A percentile compares a stretch with the other conserved stretches of the same genome.
phyloP scores from a whole-genome alignment of 2,329 filamentous ascomycete genomes.

The Phyllosticta citrichinensis region DNA sequence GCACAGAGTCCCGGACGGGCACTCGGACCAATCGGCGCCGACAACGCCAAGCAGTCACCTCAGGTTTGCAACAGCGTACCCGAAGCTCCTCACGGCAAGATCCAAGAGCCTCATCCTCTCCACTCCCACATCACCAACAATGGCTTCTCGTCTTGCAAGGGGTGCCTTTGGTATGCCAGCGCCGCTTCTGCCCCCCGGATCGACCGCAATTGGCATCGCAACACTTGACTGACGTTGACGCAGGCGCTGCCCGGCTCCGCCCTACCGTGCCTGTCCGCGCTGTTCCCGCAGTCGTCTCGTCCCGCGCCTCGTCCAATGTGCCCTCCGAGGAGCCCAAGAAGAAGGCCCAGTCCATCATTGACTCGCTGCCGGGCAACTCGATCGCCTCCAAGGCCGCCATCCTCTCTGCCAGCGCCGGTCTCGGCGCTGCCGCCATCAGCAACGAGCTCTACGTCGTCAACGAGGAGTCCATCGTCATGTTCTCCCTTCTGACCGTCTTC shows the following conservation, averaged over 20 bases:
- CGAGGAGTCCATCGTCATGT: slow-evolving; percentile 91
- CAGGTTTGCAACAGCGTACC: slow-evolving; percentile 9
- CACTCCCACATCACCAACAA: slow-evolving; percentile 49
- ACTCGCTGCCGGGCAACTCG: slow-evolving; percentile 84
- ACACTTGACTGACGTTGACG: slow-evolving; percentile 19
- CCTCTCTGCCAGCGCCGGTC: slow-evolving; percentile 81
- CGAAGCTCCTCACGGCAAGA: slow-evolving; percentile 19
- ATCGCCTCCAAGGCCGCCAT: slow-evolving; percentile 94
- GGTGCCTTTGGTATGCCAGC: slow-evolving; percentile 76
- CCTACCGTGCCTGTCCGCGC: slow-evolving; percentile 61
- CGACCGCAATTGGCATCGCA: slow-evolving; percentile 31
- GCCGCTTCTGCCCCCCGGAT: slow-evolving; percentile 14
- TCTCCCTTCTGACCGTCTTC: slow-evolving; percentile 92
- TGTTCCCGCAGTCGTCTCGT: slow-evolving; percentile 63
- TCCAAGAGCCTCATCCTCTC: slow-evolving; percentile 23
- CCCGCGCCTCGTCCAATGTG: slow-evolving; percentile 65
- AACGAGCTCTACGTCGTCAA: slow-evolving; percentile 99
- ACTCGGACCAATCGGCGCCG: slow-evolving; percentile 4
- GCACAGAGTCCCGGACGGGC: background rate
- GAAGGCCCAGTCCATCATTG: slow-evolving; percentile 92
- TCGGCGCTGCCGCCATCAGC: slow-evolving; percentile 91
- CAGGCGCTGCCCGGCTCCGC: slow-evolving; percentile 85
- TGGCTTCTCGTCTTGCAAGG: slow-evolving; percentile 96
- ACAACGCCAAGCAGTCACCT: slow-evolving; percentile 8
- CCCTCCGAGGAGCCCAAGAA: slow-evolving; percentile 85